Conservation (phyloP, 1,139 yeast species). For the Yamadazyma epiphylla region DNA sequence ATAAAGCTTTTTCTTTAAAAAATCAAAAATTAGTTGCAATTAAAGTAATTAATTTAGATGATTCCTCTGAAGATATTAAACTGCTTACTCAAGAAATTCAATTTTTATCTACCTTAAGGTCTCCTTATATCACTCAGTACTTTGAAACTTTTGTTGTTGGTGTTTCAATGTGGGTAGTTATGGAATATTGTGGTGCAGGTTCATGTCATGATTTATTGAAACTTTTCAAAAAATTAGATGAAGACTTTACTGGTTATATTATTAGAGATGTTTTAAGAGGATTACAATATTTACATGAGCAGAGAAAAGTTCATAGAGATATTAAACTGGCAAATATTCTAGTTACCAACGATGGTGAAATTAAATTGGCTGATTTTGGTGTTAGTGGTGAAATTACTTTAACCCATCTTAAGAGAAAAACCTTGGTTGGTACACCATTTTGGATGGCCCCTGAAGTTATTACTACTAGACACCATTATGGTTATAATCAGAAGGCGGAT, state of each 20-base stretch:
- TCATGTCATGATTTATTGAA: slow-evolving; percentile 75
- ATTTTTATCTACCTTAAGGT: slow-evolving; percentile 60
- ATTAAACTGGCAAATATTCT: slow-evolving; percentile 81
- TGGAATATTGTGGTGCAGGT: slow-evolving; percentile 94
- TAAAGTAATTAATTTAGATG: slow-evolving; percentile 74
- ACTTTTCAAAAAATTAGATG: slow-evolving; percentile 49
- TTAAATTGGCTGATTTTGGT: slow-evolving; percentile 83
- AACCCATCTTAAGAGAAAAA: slow-evolving; percentile 55
- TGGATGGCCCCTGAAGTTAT: slow-evolving; percentile 96
- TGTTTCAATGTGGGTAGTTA: slow-evolving; percentile 76
- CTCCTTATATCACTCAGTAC: slow-evolving; percentile 64
- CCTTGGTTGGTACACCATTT: slow-evolving; percentile 86
- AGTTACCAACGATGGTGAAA: slow-evolving; percentile 56
- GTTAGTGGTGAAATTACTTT: slow-evolving; percentile 77
- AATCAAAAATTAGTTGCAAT: slow-evolving; percentile 57
- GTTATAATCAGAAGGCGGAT: slow-evolving; percentile 78
- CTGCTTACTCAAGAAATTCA: slow-evolving; percentile 71
- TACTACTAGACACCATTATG: slow-evolving; percentile 32
- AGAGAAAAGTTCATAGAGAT: slow-evolving; percentile 77
- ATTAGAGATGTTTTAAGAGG: slow-evolving; percentile 61
- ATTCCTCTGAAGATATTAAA: slow-evolving; percentile 63
- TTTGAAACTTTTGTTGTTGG: slow-evolving; percentile 59
- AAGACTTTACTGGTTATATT: slow-evolving; percentile 55
- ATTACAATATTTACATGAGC: slow-evolving; percentile 65
- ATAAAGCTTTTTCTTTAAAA: slow-evolving; percentile 47